phyloP scores from a whole-genome alignment of 495 filamentous ascomycete species.

The Aspergillus haitiensis region DNA sequence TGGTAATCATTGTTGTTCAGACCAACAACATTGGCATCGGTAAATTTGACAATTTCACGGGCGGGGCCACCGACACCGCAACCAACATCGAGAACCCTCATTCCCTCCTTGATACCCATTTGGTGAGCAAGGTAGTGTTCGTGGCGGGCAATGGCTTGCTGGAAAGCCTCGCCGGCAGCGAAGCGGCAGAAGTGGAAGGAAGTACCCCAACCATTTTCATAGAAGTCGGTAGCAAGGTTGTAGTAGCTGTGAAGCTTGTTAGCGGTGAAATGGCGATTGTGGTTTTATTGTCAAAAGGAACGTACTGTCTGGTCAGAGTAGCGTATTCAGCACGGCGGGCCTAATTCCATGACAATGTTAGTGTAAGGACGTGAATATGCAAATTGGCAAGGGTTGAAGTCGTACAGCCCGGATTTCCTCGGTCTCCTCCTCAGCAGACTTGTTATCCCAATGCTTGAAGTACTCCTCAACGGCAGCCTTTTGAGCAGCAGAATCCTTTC shows the following conservation, averaged over 20 bases:
- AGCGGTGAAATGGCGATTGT: constrained; percentile 12
- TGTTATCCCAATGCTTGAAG: constrained; percentile 99
- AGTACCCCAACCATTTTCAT: constrained; percentile 95
- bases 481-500: constrained; percentile 80
- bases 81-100: constrained; percentile 94
- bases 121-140: constrained; percentile 96
- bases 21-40: constrained; percentile 83
- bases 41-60: constrained; percentile 94
- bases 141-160: constrained; percentile 92
- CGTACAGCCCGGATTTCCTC: constrained; percentile 71
- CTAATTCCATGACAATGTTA: constrained; percentile 36
- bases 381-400: neutral
- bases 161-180: constrained; percentile 81
- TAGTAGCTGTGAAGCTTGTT: constrained; percentile 68
- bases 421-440: constrained; percentile 76
- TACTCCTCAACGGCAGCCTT: constrained; percentile 93
- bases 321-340: constrained; percentile 89
- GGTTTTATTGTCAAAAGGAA: constrained; percentile 17
- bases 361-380: neutral
- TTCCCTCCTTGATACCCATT: constrained; percentile 80
- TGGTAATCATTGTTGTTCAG: constrained; percentile 99
- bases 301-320: constrained; percentile 89
- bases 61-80: constrained; percentile 98
- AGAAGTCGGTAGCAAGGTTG: constrained; percentile 95
- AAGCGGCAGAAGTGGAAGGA: constrained; percentile 99